Evolutionary conservation across 2,329 filamentous ascomycete species (phyloP).

Genomic region (Corinectria fuckeliana): DNA sequence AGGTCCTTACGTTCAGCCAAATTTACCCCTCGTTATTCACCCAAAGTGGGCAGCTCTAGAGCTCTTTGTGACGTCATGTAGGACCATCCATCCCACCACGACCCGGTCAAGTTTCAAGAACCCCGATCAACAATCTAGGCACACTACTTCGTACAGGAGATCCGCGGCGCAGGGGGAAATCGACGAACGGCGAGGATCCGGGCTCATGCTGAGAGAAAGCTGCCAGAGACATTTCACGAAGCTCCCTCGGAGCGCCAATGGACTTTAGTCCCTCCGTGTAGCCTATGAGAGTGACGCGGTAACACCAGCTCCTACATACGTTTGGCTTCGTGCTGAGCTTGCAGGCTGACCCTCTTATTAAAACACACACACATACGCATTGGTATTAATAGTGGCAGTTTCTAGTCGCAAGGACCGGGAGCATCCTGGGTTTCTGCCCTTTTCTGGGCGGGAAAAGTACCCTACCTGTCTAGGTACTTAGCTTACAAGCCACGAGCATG

Average conservation of each 20-base stretch:
- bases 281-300: conserved; percentile 2
- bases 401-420: conserved; percentile 4
- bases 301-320: too few species aligned
- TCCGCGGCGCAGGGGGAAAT: background rate
- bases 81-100: conserved; percentile 7
- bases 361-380: background rate
- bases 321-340: too few species aligned
- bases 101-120: background rate
- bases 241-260: background rate
- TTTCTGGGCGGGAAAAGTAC: background rate
- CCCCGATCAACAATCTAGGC: background rate
- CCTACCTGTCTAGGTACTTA: too few species aligned
- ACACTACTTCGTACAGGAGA: background rate
- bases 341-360: background rate
- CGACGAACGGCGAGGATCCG: background rate
- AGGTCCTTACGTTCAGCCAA: background rate
- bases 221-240: background rate
- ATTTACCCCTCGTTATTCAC: background rate
- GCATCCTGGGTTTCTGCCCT: background rate
- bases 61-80: conserved; percentile 15
- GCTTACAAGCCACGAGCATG: conserved; percentile 5
- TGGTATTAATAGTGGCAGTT: background rate
- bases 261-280: background rate
- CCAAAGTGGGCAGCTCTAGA: background rate
- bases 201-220: background rate